Evolutionary conservation across 139 green algal genomes (phyloP).

Genomic region (Protoeuglena noctilucae): DNA sequence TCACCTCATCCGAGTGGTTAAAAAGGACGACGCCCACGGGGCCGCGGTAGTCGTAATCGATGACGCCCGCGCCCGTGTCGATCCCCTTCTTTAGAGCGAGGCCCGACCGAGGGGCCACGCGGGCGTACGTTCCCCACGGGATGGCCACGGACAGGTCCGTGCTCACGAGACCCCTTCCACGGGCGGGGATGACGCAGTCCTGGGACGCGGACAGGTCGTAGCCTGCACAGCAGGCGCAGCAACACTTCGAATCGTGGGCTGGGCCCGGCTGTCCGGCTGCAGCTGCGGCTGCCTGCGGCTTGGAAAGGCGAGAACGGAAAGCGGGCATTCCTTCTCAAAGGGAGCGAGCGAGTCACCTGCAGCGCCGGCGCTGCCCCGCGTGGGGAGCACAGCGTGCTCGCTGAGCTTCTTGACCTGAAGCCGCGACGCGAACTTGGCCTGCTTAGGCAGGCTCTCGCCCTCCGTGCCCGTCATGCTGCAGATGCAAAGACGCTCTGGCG

Average conservation of each 20-base stretch:
- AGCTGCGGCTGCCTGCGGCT: background rate
- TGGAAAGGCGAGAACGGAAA: background rate
- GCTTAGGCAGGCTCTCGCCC: no score
- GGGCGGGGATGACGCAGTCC: constrained; percentile 63
- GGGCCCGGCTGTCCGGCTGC: background rate
- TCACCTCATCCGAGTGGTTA: constrained; percentile 76
- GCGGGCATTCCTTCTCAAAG: constrained; percentile 34
- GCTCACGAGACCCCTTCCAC: constrained; percentile 63
- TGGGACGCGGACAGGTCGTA: constrained; percentile 15
- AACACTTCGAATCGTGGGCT: background rate
- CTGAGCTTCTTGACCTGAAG: constrained; percentile 69
- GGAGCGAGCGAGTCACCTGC: constrained; percentile 87
- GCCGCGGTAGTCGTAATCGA: constrained; percentile 95
- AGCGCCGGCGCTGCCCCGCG: constrained; percentile 55
- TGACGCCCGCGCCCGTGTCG: constrained; percentile 84
- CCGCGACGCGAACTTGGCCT: no score
- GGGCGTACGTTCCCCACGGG: constrained; percentile 79
- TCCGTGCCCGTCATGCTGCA: no score
- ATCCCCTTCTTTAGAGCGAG: constrained; percentile 93
- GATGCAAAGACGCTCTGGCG: no score
- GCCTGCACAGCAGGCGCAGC: background rate
- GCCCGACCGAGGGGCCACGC: constrained; percentile 84
- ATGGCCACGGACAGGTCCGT: constrained; percentile 79
- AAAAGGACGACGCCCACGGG: constrained; percentile 90
- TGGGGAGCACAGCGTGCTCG: constrained; percentile 60